Base-by-base conservation (phyloP, 2,329 filamentous ascomycete genomes). In the Thielaviopsis musarum region DNA sequence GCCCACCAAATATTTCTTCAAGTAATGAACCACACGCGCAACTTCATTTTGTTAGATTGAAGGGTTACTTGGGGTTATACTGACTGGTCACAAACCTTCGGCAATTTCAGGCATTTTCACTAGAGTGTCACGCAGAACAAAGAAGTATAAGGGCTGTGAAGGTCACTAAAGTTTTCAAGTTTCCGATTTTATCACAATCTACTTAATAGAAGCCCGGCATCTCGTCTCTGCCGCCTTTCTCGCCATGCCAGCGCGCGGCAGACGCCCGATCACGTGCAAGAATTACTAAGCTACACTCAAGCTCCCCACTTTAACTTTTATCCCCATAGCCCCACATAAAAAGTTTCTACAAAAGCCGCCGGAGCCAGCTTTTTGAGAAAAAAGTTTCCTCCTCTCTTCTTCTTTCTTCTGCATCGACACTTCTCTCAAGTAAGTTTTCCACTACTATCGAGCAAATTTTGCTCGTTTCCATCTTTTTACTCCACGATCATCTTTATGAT, bases 21-120 rank as follows among this genome's bases (percentile, higher is more conserved):
- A 81, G 69, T 85, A 94, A 69, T 95, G 87, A 56, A 94, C 88
- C 64, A 91, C 81, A 52, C 91, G 87, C 21, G 89, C 87, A 64
- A 96, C 86, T 83, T 12, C 13, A 17, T 10, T 10, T 15, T 15
- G 22, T 62, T 55, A 53, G 34, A 17, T 7, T 2, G 10, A 60
- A 56, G 56, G 45, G 1, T 52, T 21, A 58, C 19, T 52, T 60
- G 22, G 30, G 58, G 30, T 57, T 61, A 51, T 13, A 3, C 1
- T 22, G 22, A 48, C 28, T 22, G 10, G 4, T 24, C 5, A 54
- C 60, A 56, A 63, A 78, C 79, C 77, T 73, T 84, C 80, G 51
- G 79, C 79, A 58, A 84, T 83, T 65, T 84, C 81, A 61, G 81
- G 81, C 81, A 84, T 83, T 24, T 15, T 52, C 13, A 17, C 24